Evolutionary conservation across 257 asterid species (phyloP).

Genomic region (Voacanga thouarsii): DNA sequence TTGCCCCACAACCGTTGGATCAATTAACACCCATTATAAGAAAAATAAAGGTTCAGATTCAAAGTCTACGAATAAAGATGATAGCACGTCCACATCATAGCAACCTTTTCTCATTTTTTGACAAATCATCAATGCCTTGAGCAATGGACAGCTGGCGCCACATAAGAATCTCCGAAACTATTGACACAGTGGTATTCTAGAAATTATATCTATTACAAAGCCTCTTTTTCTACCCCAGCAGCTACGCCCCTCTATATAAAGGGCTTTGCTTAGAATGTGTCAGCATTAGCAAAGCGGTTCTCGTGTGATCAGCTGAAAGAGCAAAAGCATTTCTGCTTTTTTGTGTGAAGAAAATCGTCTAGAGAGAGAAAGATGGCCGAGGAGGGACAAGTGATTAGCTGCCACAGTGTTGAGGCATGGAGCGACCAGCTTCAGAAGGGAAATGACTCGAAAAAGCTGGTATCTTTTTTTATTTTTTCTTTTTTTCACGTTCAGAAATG

Average conservation of each 20-base stretch:
- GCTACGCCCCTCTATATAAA: background rate
- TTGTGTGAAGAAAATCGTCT: background rate
- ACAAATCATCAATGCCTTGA: background rate
- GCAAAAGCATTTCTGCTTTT: background rate
- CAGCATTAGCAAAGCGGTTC: background rate
- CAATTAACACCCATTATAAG: background rate
- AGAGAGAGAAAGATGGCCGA: conserved; percentile 33
- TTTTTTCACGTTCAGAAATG: background rate
- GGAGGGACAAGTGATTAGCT: conserved; percentile 74
- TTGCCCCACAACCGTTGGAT: background rate
- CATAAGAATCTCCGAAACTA: background rate
- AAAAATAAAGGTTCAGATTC: background rate
- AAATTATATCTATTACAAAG: background rate
- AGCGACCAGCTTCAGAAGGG: conserved; percentile 66
- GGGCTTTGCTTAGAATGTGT: background rate
- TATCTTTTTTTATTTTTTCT: conserved; percentile 8
- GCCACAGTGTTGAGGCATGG: conserved; percentile 75
- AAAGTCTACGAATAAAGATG: background rate
- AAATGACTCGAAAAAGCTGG: conserved; percentile 56
- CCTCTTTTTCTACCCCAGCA: background rate
- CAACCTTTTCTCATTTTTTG: background rate
- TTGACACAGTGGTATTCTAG: background rate
- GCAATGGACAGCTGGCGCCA: background rate
- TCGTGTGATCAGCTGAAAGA: conserved; percentile 10
- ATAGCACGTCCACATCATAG: background rate